phyloP scores from a whole-genome alignment of 2,329 filamentous ascomycete genomes.

The Fusarium citri region DNA sequence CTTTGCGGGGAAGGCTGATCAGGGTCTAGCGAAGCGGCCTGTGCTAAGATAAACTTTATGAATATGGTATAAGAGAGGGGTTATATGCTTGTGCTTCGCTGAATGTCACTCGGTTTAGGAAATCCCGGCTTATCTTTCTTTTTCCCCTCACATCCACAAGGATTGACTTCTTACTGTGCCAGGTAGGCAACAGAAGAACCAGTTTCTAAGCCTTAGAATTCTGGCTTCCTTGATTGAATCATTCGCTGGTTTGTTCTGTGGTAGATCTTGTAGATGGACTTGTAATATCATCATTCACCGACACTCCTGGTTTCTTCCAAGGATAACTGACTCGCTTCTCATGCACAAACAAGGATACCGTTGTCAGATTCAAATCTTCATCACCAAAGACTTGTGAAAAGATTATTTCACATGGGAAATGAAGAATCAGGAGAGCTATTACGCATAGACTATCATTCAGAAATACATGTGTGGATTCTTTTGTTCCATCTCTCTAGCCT shows the following conservation, averaged over 20 bases:
- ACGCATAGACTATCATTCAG: background rate
- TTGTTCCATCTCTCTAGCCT: slow-evolving; percentile 33
- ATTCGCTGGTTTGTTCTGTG: too few species aligned
- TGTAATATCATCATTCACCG: too few species aligned
- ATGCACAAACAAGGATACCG: background rate
- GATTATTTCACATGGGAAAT: background rate
- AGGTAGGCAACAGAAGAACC: too few species aligned
- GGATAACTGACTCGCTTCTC: background rate
- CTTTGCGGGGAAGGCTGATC: background rate
- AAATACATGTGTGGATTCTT: slow-evolving; percentile 40
- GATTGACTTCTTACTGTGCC: too few species aligned
- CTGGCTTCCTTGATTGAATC: too few species aligned
- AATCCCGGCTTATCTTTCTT: background rate
- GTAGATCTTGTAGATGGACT: too few species aligned
- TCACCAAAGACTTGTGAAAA: background rate
- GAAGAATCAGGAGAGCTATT: background rate
- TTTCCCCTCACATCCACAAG: background rate
- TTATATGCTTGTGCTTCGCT: background rate
- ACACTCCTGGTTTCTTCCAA: too few species aligned
- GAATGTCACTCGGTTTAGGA: background rate
- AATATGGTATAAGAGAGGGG: background rate
- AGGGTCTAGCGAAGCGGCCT: background rate
- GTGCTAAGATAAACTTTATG: background rate
- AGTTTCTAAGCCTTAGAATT: too few species aligned
- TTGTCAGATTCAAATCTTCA: background rate